These are phyloP conservation scores for Clavulina sp. DNA, from an alignment of 768 basidiomycete species.

Conservation along the genomic window DNA sequence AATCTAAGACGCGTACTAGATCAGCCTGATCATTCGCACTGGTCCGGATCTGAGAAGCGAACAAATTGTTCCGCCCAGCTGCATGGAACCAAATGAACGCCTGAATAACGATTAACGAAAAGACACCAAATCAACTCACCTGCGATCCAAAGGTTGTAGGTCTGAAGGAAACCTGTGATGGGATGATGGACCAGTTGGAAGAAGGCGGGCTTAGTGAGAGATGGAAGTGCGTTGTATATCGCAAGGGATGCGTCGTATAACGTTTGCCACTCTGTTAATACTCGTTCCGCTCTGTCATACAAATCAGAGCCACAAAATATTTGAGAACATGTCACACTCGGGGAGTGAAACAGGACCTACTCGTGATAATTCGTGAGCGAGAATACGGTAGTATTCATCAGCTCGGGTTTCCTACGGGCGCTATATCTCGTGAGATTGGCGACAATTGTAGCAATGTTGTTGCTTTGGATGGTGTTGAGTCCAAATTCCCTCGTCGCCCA, in stretches of 20 bases:
- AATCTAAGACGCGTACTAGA: constrained; percentile 23
- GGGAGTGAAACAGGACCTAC: too few species aligned
- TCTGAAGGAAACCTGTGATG: constrained; percentile 37
- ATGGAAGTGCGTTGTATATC: constrained; percentile 36
- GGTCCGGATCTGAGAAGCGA: constrained; percentile 44
- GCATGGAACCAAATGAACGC: too few species aligned
- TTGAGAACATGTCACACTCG: too few species aligned
- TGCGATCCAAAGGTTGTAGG: constrained; percentile 41
- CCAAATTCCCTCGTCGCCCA: constrained; percentile 57
- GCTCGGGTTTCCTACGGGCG: constrained; percentile 46
- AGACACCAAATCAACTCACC: too few species aligned
- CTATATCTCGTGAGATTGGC: constrained; percentile 39
- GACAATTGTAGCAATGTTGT: constrained; percentile 33
- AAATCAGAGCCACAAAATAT: background rate
- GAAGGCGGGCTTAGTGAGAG: constrained; percentile 36
- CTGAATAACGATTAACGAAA: too few species aligned
- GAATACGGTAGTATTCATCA: constrained; percentile 42
- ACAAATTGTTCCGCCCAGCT: constrained; percentile 42
- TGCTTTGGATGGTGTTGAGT: constrained; percentile 25
- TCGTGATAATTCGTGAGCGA: constrained; percentile 52
- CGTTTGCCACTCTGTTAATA: constrained; percentile 33
- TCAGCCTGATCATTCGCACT: constrained; percentile 42
- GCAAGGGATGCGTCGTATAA: constrained; percentile 32
- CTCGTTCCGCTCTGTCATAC: constrained; percentile 34
- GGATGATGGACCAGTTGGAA: constrained; percentile 59